Base-by-base conservation (phyloP, 1,284 basidiomycete genomes). In the Leucoagaricus sp. region DNA sequence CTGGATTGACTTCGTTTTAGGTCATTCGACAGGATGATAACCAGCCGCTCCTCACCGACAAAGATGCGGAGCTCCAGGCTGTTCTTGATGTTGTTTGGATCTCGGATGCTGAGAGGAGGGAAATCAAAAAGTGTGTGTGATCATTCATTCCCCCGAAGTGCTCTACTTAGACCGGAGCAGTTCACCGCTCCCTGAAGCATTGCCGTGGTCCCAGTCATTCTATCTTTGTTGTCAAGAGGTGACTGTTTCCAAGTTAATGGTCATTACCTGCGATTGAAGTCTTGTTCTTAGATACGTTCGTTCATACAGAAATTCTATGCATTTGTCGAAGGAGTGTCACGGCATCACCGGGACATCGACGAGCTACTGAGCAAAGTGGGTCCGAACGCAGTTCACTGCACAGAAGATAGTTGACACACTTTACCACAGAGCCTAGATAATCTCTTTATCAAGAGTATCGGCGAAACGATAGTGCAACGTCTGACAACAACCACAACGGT, bases 291-390 rank as follows among this genome's bases (percentile, higher is more conserved):
- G 86, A 94, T 99, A 58, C 88, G 95, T 34, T 85, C 83, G 49
- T 97, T 97, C 66, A 93, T 98, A 26, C 92, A 96, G 64, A 94
- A 95, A 66, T 99, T 98, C 76, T 98, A 98, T 71, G 87, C 93
- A 36, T 99, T 98, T 69, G 88, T 95, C 0, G 96, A 98, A 63
- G 96, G 96, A 1, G 92, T 97, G 8, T 87, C 89, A 1, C 92
- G 96, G 68, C 90, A 95, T 60, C 91, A 94, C 67, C 82, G 92
- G 38, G 93, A 96, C 68, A 93, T 97, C 25, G 96, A 98, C 67
- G 93, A 95, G 60, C 81, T 98, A 10, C 72, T 99, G 49, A 90
- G 89, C 72, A 94, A 90, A 80, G 94, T 94, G 65, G 54, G 53
- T 5, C n/a, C 28, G 48, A 33, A 25, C 26, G 13, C 33, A 36